Evolutionary conservation across 805 yeast genomes (phyloP).

Genomic region (Starmerella geochares): DNA sequence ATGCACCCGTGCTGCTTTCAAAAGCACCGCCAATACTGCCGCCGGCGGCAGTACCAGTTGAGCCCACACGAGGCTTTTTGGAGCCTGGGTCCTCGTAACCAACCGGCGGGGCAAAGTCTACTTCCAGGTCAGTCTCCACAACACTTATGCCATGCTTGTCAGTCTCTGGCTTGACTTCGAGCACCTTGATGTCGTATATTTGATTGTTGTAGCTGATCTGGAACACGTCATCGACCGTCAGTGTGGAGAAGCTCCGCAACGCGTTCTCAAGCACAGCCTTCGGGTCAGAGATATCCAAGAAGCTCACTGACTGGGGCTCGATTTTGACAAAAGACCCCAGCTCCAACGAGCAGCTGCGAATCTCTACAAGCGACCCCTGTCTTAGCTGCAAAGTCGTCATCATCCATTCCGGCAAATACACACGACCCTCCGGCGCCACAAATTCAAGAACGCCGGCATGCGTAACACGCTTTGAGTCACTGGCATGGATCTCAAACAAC

Average conservation of each 20-base stretch:
- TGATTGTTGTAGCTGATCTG: slow-evolving; percentile 76
- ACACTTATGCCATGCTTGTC: slow-evolving; percentile 68
- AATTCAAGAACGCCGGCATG: slow-evolving; percentile 95
- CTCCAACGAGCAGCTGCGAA: slow-evolving; percentile 64
- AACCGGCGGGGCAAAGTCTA: slow-evolving; percentile 97
- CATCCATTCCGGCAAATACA: slow-evolving; percentile 95
- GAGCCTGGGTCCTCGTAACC: slow-evolving; percentile 70
- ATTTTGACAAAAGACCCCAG: slow-evolving; percentile 81
- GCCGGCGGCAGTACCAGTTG: slow-evolving; percentile 1
- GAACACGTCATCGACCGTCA: slow-evolving; percentile 74
- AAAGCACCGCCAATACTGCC: slow-evolving; percentile 2
- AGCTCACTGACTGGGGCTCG: slow-evolving; percentile 91
- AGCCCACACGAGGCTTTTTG: slow-evolving; percentile 12
- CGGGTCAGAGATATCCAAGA: slow-evolving; percentile 87
- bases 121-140: slow-evolving; percentile 90
- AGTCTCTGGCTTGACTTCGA: slow-evolving; percentile 77
- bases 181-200: slow-evolving; percentile 64
- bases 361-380: slow-evolving; percentile 72
- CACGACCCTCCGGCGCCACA: slow-evolving; percentile 94
- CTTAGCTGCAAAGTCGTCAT: slow-evolving; percentile 59
- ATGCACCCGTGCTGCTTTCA: slow-evolving; percentile 3
- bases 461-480: slow-evolving; percentile 45
- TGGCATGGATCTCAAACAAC: slow-evolving; percentile 57
- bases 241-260: slow-evolving; percentile 75
- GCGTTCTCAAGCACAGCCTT: slow-evolving; percentile 93